Percentiles rank a stretch among this genome's conserved stretches.
These are phyloP conservation scores for Pistacia integerrima DNA, from an alignment of 345 rosid genomes.

Conservation along the genomic window DNA sequence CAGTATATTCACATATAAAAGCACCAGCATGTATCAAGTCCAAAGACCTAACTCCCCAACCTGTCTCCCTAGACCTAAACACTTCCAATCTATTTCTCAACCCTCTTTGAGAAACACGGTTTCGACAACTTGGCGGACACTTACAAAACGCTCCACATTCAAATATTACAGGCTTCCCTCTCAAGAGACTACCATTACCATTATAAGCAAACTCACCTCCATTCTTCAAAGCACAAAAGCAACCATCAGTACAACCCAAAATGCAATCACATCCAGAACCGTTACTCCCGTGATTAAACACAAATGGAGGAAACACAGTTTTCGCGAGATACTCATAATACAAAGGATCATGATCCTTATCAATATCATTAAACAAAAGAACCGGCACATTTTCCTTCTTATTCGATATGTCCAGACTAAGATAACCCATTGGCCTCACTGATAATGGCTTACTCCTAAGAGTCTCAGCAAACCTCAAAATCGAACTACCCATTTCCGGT, in stretches of 20 bases:
- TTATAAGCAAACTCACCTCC: conserved; percentile 87
- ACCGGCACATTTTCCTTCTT: conserved; percentile 67
- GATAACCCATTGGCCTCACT: conserved; percentile 71
- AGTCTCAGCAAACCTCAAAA: conserved; percentile 62
- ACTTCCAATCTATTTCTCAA: conserved; percentile 71
- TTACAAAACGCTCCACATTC: conserved; percentile 79
- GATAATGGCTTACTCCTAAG: conserved; percentile 57
- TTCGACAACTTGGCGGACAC: conserved; percentile 79
- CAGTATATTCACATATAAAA: conserved; percentile 89
- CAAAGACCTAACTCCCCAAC: conserved; percentile 93
- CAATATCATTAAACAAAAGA: conserved; percentile 74
- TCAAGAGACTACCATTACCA: conserved; percentile 57
- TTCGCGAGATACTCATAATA: conserved; percentile 69
- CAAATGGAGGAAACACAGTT: conserved; percentile 64
- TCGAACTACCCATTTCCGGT: conserved; percentile 75
- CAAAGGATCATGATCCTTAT: conserved; percentile 76
- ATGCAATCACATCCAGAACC: conserved; percentile 75
- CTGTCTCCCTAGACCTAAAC: conserved; percentile 85
- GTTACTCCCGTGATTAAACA: conserved; percentile 32
- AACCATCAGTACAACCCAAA: conserved; percentile 63
- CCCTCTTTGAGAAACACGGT: conserved; percentile 80
- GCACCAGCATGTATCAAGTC: conserved; percentile 88
- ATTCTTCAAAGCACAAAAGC: conserved; percentile 71
- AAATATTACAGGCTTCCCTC: conserved; percentile 71
- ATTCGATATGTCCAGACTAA: conserved; percentile 73